Conservation (phyloP, 2,329 filamentous ascomycete species). For the Colletotrichum tanaceti region DNA sequence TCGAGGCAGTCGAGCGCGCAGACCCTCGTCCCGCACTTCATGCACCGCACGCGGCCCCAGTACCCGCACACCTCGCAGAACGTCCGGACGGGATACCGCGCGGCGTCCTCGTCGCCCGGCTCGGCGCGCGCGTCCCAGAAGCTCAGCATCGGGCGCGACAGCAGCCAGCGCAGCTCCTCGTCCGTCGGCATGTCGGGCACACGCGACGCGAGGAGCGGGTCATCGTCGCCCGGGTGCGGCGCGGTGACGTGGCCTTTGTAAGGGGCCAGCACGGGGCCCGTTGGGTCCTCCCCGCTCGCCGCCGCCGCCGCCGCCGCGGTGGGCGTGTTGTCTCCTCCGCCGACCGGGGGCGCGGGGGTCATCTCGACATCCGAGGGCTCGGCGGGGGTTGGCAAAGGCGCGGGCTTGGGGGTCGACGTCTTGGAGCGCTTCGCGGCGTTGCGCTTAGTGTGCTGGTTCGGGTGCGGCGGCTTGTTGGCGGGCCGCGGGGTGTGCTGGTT, state of each 20-base stretch:
- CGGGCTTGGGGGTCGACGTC: slow-evolving; percentile 31
- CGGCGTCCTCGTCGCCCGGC: slow-evolving; percentile 54
- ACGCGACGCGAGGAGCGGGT: slow-evolving; percentile 68
- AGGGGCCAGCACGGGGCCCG: slow-evolving; percentile 49
- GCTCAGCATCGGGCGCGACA: slow-evolving; percentile 72
- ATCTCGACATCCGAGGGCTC: slow-evolving; percentile 52
- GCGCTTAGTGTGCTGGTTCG: slow-evolving; percentile 41
- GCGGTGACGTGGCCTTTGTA: slow-evolving; percentile 50
- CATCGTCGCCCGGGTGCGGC: slow-evolving; percentile 61
- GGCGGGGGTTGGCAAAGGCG: background rate
- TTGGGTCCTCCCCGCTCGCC: background rate
- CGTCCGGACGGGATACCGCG: slow-evolving; percentile 66
- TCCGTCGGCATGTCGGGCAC: slow-evolving; percentile 69
- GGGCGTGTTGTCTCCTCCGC: background rate
- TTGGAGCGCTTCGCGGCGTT: slow-evolving; percentile 40
- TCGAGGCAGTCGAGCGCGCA: slow-evolving; percentile 81
- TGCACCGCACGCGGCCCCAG: slow-evolving; percentile 81
- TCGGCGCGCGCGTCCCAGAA: slow-evolving; percentile 72
- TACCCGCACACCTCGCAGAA: slow-evolving; percentile 88
- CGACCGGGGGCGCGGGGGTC: slow-evolving; percentile 50
- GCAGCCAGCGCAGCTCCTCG: slow-evolving; percentile 71
- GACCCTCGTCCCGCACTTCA: slow-evolving; percentile 82
- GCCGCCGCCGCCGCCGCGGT: background rate
- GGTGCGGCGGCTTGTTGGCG: slow-evolving; percentile 40
- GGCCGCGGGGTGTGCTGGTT: slow-evolving; percentile 46